phyloP scores from a whole-genome alignment of 257 asterid genomes.

The Cordia subcordata region DNA sequence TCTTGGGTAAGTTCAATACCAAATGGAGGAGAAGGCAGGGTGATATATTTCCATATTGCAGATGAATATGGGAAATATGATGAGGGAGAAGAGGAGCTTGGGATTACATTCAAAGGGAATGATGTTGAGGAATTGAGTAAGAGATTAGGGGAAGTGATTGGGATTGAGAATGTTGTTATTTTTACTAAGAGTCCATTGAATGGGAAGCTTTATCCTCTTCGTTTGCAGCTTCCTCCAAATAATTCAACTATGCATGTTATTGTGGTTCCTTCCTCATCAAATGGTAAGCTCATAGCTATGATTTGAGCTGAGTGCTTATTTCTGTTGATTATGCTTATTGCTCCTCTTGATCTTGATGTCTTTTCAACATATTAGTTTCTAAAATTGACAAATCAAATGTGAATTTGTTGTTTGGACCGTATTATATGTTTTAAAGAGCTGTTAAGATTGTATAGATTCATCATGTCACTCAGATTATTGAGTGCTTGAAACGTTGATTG shows the following conservation, averaged over 20 bases:
- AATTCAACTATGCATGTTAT: slow-evolving; percentile 63
- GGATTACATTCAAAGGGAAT: slow-evolving; percentile 58
- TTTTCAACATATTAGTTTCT: no score
- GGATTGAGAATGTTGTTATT: slow-evolving; percentile 55
- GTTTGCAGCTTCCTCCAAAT: slow-evolving; percentile 91
- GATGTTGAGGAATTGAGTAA: slow-evolving; percentile 48
- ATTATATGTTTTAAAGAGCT: no score
- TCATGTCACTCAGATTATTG: no score
- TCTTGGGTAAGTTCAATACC: slow-evolving; percentile 54
- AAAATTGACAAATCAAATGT: no score
- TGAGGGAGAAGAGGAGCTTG: slow-evolving; percentile 54
- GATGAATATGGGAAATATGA: slow-evolving; percentile 71
- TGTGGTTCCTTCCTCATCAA: slow-evolving; percentile 58
- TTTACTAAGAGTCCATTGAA: slow-evolving; percentile 69
- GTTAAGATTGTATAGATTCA: no score
- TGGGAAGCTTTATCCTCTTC: slow-evolving; percentile 88
- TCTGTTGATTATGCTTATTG: not conserved
- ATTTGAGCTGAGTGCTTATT: not conserved
- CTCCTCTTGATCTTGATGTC: no score
- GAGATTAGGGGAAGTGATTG: slow-evolving; percentile 58
- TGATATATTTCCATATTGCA: slow-evolving; percentile 48
- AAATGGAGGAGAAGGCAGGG: slow-evolving; percentile 61
- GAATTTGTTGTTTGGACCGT: no score
- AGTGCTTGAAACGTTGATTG: no score
- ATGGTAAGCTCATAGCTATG: slow-evolving; percentile 30